Conservation (phyloP, 1,139 yeast species). For the Kluyveromyces sp. region DNA sequence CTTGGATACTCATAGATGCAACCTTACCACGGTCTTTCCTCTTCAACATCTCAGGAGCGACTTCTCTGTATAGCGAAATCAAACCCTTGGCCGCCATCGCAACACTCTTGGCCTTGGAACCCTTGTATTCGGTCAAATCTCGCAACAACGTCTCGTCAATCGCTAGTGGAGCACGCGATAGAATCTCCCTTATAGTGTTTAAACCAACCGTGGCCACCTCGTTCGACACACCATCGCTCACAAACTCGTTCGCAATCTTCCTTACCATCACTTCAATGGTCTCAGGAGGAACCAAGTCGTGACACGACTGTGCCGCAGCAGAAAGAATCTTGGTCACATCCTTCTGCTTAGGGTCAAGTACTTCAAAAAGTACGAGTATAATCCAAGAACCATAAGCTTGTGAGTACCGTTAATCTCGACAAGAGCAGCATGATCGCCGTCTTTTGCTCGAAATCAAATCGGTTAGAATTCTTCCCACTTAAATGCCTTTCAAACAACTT, state of each 20-base stretch:
- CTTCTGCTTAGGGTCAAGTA: constrained; percentile 84
- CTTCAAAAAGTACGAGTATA: constrained; percentile 80
- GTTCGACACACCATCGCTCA: constrained; percentile 95
- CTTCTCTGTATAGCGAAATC: constrained; percentile 78
- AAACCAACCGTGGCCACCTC: constrained; percentile 98
- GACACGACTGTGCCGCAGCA: constrained; percentile 93
- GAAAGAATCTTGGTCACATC: constrained; percentile 96
- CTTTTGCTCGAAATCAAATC: constrained; percentile 78
- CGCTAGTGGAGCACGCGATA: constrained; percentile 89
- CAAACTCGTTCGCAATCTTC: constrained; percentile 94
- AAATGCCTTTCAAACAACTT: constrained; percentile 64
- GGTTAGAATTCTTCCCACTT: constrained; percentile 55
- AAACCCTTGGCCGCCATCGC: constrained; percentile 92
- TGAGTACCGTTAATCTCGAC: constrained; percentile 85
- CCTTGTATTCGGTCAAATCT: constrained; percentile 83
- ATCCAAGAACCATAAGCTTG: constrained; percentile 80
- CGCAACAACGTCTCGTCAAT: constrained; percentile 80
- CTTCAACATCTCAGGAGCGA: constrained; percentile 91
- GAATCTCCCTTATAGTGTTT: constrained; percentile 86
- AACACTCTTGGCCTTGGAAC: constrained; percentile 89
- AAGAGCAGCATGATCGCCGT: constrained; percentile 79
- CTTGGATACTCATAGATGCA: constrained; percentile 73
- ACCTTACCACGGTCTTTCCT: constrained; percentile 87
- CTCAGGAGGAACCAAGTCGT: constrained; percentile 96
- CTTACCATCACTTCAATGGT: constrained; percentile 69